Base-by-base conservation (phyloP, 306 rosid species). In the Castanospermum australe region DNA sequence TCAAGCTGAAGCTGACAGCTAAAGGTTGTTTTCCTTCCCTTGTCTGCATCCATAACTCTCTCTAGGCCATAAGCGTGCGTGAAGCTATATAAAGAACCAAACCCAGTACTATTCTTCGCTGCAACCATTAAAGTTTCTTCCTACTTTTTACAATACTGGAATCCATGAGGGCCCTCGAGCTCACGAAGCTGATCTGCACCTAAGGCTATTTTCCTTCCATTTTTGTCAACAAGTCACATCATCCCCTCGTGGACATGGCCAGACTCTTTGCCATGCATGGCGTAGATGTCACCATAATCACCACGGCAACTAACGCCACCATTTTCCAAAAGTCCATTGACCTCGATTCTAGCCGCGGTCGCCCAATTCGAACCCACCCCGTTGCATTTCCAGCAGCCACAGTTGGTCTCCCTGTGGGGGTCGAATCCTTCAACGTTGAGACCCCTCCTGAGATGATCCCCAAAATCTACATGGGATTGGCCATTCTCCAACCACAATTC, bases 171-270 rank as follows among this genome's bases (percentile, higher is more conserved):
- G 42, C 51, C 28, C 52, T 35, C 33, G 3, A 28, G 32, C 32
- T 28, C 32, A 28, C 1, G 32, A 9, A 12, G 65, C 8, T 56
- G 62, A 39, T 17, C 15, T n/a, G n/a, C n/a, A 69, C 10, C 45
- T 81, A 2, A 79, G 36, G 38, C 81, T 13, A 61, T 84, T 33
- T 84, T 87, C 68, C 67, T 87, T 62, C 90, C 88, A 4, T 87
- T 69, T 36, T 21, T 75, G 1, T 78, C 88, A 9, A 74, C 83
- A 25, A 82, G 88, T 48, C 90, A 87, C 67, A 82, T 87, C 5
- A 84, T 87, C 90, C 90, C 4, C 4, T 84, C 4, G 88, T 84
- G 0, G 90, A 87, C 33, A 78, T 76, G 35, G 87, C 86, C 21
- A 77, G 87, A 10, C 67, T 84, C 82, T 87, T 87, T 9, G 84